phyloP scores from a whole-genome alignment of 441 rosid species.

The Arabidopsis lyrata region DNA sequence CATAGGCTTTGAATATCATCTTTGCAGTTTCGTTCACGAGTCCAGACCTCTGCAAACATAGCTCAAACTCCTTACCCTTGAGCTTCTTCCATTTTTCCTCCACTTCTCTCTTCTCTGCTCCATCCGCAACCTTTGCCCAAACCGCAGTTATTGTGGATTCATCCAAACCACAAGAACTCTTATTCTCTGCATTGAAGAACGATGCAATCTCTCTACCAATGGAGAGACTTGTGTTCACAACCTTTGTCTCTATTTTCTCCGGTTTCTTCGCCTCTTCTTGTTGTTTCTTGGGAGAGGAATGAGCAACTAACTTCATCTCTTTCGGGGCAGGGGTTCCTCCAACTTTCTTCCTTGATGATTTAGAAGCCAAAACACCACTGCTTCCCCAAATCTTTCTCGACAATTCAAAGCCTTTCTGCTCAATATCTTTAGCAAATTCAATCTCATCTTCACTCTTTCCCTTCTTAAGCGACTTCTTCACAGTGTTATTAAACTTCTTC shows the following conservation, averaged over 20 bases:
- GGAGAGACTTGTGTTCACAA: background rate
- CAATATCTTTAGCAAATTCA: slow-evolving; percentile 49
- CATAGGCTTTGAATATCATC: slow-evolving; percentile 29
- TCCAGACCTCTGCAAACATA: slow-evolving; percentile 30
- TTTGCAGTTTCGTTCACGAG: slow-evolving; percentile 26
- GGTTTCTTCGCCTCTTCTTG: background rate
- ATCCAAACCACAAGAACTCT: slow-evolving; percentile 22
- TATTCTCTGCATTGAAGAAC: slow-evolving; percentile 24
- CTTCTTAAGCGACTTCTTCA: slow-evolving; percentile 33
- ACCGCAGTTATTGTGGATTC: slow-evolving; percentile 1
- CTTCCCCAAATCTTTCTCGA: slow-evolving; percentile 58
- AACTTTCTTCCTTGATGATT: slow-evolving; percentile 23
- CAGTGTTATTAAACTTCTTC: slow-evolving; percentile 47
- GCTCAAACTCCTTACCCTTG: slow-evolving; percentile 29
- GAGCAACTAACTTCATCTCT: background rate
- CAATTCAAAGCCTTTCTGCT: slow-evolving; percentile 44
- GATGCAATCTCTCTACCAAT: slow-evolving; percentile 18
- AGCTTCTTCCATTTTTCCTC: slow-evolving; percentile 39
- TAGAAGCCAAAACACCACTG: slow-evolving; percentile 33
- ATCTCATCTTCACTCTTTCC: slow-evolving; percentile 43
- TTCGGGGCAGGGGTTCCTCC: slow-evolving; percentile 10
- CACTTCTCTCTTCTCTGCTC: slow-evolving; percentile 36
- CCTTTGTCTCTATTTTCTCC: background rate
- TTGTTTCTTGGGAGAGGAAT: background rate
- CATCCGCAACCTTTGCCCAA: slow-evolving; percentile 35